A percentile compares a stretch with the other conserved stretches of the same genome.
Conservation (phyloP, 768 basidiomycete genomes). For the Tulasnella sp. region DNA sequence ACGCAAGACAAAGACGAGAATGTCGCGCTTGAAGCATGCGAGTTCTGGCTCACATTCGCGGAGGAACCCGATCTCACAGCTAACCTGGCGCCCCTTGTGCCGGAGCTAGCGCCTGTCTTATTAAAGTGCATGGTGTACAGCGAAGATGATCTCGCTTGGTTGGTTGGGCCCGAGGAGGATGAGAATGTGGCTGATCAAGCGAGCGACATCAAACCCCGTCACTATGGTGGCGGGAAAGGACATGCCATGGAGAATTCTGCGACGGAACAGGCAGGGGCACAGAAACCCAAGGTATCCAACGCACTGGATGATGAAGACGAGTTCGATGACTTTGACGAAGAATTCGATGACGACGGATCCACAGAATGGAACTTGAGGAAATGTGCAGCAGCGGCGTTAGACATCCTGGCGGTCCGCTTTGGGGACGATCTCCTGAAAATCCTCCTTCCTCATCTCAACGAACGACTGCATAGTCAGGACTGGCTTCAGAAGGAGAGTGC, state of each 20-base stretch:
- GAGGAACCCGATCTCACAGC: conserved; percentile 86
- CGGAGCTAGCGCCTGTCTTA: conserved; percentile 91
- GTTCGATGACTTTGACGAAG: conserved; percentile 79
- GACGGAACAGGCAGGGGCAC: conserved; percentile 27
- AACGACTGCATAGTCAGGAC: conserved; percentile 85
- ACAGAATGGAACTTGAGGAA: conserved; percentile 99
- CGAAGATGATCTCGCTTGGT: conserved; percentile 91
- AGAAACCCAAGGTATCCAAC: conserved; percentile 23
- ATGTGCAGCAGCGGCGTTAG: conserved; percentile 95
- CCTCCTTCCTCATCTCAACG: conserved; percentile 82
- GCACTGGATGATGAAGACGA: conserved; percentile 74
- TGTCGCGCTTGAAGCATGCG: conserved; percentile 95
- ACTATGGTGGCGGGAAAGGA: conserved; percentile 71
- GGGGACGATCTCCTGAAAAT: conserved; percentile 84
- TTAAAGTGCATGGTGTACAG: conserved; percentile 97
- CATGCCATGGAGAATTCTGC: conserved; percentile 63
- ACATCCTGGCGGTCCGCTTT: conserved; percentile 93
- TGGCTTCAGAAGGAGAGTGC: conserved; percentile 96
- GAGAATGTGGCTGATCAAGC: conserved; percentile 83
- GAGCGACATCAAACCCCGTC: conserved; percentile 92
- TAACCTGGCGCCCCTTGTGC: conserved; percentile 79
- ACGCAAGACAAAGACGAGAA: conserved; percentile 97
- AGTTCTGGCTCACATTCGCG: conserved; percentile 99
- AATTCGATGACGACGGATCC: conserved; percentile 93
- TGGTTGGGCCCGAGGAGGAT: conserved; percentile 87